Percentiles rank a stretch among this genome's conserved stretches.
These are phyloP conservation scores for Phytophthora meadii DNA, from an alignment of 352 stramenopile genomes.

Conservation along the genomic window DNA sequence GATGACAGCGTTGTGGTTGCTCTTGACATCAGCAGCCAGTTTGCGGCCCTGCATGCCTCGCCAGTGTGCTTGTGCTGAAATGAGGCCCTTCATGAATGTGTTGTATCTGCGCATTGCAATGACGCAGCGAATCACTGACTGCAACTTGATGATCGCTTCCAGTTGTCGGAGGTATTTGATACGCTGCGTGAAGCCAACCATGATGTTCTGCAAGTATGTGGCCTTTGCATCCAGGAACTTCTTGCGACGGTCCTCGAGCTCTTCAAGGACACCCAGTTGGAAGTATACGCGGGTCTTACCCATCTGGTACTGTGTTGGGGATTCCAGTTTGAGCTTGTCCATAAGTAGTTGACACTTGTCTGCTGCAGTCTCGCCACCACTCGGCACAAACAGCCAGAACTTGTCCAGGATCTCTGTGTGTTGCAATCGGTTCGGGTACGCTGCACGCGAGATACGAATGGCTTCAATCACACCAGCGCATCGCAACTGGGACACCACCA, in stretches of 20 bases:
- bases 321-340: slow-evolving; percentile 78
- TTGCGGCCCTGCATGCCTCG: slow-evolving; percentile 74
- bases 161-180: slow-evolving; percentile 83
- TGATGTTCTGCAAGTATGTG: slow-evolving; percentile 78
- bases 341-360: slow-evolving; percentile 84
- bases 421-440: slow-evolving; percentile 97
- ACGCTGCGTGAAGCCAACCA: slow-evolving; percentile 76
- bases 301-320: slow-evolving; percentile 87
- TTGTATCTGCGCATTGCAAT: slow-evolving; percentile 87
- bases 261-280: slow-evolving; percentile 83
- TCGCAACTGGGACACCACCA: slow-evolving; percentile 96
- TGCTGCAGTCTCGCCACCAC: slow-evolving; percentile 52
- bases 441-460: slow-evolving; percentile 97
- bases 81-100: slow-evolving; percentile 76
- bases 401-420: slow-evolving; percentile 89
- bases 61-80: slow-evolving; percentile 70
- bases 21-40: slow-evolving; percentile 75
- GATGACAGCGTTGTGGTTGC: slow-evolving; percentile 83
- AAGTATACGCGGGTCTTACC: slow-evolving; percentile 91
- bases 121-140: slow-evolving; percentile 85
- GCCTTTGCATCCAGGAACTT: slow-evolving; percentile 88
- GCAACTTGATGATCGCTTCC: slow-evolving; percentile 82
- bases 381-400: slow-evolving; percentile 85
- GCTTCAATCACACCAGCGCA: slow-evolving; percentile 99
- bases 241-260: slow-evolving; percentile 85